These are phyloP conservation scores for Aspergillus sp. DNA, from an alignment of 2,329 filamentous ascomycete genomes.

Conservation along the genomic window DNA sequence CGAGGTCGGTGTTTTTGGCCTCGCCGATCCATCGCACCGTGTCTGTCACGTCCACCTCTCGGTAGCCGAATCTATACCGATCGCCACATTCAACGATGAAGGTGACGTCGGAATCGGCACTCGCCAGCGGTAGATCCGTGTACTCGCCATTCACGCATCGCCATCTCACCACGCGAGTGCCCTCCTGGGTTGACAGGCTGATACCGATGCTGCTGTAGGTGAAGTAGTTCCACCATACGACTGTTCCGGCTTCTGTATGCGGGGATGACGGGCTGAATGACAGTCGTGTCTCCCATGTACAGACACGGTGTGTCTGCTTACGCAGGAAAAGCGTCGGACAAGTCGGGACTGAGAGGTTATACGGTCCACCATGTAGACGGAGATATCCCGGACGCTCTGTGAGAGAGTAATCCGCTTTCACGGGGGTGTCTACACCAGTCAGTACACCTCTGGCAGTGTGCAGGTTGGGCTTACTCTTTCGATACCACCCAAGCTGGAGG, in stretches of 20 bases:
- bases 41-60: conserved; percentile 9
- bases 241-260: conserved; percentile 53
- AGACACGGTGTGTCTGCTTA: conserved; percentile 51
- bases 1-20: conserved; percentile 34
- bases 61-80: conserved; percentile 29
- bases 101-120: conserved; percentile 18
- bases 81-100: conserved; percentile 32
- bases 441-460: background rate
- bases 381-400: conserved; percentile 45
- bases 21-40: conserved; percentile 25
- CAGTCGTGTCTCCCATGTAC: conserved; percentile 45
- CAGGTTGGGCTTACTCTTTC: conserved; percentile 35
- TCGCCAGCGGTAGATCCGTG: conserved; percentile 12
- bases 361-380: conserved; percentile 54
- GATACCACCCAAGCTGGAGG: conserved; percentile 36
- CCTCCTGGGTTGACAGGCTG: conserved; percentile 15
- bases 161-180: conserved; percentile 25
- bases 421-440: conserved; percentile 44
- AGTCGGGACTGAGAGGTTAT: conserved; percentile 50
- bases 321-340: conserved; percentile 54
- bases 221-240: conserved; percentile 55
- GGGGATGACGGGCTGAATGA: conserved; percentile 46
- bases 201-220: conserved; percentile 47
- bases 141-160: conserved; percentile 18
- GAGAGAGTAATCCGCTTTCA: conserved; percentile 49